phyloP scores from a whole-genome alignment of 179 eudicot species.

The Beta macrorhiza region DNA sequence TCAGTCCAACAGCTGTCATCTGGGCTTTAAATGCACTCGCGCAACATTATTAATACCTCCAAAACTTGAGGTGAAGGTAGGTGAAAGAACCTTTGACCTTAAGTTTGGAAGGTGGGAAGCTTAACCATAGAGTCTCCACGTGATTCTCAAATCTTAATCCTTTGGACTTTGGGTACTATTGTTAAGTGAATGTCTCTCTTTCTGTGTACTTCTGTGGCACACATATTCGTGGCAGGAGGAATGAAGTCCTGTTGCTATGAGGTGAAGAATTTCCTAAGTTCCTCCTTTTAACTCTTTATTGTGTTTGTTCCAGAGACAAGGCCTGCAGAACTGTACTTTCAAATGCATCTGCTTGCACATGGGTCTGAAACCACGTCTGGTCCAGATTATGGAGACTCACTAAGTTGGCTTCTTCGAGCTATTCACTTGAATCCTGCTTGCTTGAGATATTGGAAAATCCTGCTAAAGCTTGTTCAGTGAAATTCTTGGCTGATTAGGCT shows the following conservation, averaged over 20 bases:
- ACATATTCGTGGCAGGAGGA: neutral
- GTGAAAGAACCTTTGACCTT: too few relatives aligned
- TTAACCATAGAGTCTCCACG: too few relatives aligned
- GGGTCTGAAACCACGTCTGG: conserved; percentile 34
- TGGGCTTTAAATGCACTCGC: too few relatives aligned
- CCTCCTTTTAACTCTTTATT: neutral
- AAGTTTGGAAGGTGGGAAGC: too few relatives aligned
- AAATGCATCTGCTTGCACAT: conserved; percentile 79
- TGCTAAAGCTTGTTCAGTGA: conserved; percentile 35
- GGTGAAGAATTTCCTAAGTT: neutral
- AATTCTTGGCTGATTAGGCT: neutral
- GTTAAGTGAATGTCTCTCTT: neutral
- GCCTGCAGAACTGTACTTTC: conserved; percentile 80
- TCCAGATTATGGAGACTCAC: conserved; percentile 39
- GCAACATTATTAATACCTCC: too few relatives aligned
- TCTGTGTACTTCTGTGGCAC: neutral
- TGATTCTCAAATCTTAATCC: too few relatives aligned
- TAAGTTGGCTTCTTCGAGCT: conserved; percentile 68
- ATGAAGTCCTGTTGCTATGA: neutral
- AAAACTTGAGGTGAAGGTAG: too few relatives aligned
- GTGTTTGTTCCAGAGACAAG: conserved; percentile 39
- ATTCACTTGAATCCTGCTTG: conserved; percentile 84
- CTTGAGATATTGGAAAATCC: conserved; percentile 73
- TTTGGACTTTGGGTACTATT: too few relatives aligned
- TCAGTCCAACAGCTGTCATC: too few relatives aligned